Evolutionary conservation across 108 stramenopile genomes (phyloP).

Genomic region (Cyclotella atomus): DNA sequence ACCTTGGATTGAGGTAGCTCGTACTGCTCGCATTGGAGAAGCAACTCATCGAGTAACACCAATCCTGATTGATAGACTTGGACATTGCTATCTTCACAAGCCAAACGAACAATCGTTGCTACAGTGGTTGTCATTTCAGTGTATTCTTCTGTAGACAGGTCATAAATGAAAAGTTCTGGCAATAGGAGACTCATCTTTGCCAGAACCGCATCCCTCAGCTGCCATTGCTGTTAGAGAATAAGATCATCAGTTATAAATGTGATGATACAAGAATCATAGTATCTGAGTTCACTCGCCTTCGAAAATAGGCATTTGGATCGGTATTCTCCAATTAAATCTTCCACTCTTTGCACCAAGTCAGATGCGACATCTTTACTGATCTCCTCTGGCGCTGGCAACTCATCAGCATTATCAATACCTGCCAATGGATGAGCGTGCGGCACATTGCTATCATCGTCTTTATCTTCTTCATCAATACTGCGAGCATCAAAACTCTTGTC

Average conservation of each 20-base stretch:
- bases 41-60: constrained; percentile 46
- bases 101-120: constrained; percentile 33
- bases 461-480: constrained; percentile 6
- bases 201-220: constrained; percentile 57
- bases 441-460: constrained; percentile 15
- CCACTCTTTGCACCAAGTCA: constrained; percentile 45
- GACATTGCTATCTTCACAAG: constrained; percentile 45
- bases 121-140: constrained; percentile 25
- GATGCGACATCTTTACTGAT: constrained; percentile 35
- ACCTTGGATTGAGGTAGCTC: constrained; percentile 24
- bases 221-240: constrained; percentile 33
- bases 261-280: background rate
- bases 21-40: constrained; percentile 37
- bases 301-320: constrained; percentile 57
- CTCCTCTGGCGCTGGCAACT: constrained; percentile 61
- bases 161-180: constrained; percentile 28
- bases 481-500: no score
- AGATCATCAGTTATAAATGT: background rate
- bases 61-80: constrained; percentile 52
- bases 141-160: constrained; percentile 18
- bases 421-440: constrained; percentile 57
- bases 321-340: constrained; percentile 53
- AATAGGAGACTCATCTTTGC: constrained; percentile 51
- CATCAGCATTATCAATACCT: constrained; percentile 54
- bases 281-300: constrained; percentile 15